Base-by-base conservation (phyloP, 192 early-diverging fungal genomes). In the Cladochytrium replicatum region DNA sequence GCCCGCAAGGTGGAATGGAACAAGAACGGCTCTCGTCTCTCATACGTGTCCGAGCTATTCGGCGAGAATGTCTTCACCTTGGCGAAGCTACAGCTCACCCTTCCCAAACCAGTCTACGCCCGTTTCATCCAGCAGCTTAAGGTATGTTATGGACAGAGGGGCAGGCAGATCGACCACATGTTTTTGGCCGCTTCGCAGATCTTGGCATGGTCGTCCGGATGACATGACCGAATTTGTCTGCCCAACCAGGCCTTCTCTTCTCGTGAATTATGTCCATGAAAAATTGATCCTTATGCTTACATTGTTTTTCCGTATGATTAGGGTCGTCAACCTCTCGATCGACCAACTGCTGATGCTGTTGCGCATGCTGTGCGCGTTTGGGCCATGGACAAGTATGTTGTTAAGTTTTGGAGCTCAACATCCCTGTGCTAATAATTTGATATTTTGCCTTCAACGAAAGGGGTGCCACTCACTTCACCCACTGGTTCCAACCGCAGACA, bases 401-500 rank as follows among this genome's bases (percentile, higher is more conserved):
- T n/a, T n/a, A n/a, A n/a, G n/a, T n/a, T n/a, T n/a, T n/a, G n/a
- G n/a, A n/a, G n/a, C n/a, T n/a, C n/a, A n/a, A n/a, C n/a, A n/a
- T n/a, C n/a, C n/a, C n/a, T n/a, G n/a, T n/a, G n/a, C n/a, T n/a
- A n/a, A n/a, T n/a, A n/a, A n/a, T n/a, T n/a, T n/a, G n/a, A n/a
- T n/a, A n/a, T n/a, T n/a, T n/a, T n/a, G n/a, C n/a, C n/a, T n/a
- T n/a, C n/a, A n/a, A n/a, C n/a, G n/a, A n/a, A 29, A 84, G 84
- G 60, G 90, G 90, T 37, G 89, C 93, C 43, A 95, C 93, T 32
- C 96, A 99, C 78, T 99, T 93, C 63, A 97, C 93, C 32, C 96
- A 99, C 75, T 97, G 93, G 93, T 99, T 99, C 87, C 96, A 99
- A 78, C 96, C 96, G 57, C 89, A 95, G 77, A 99, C 93, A 8